Conservation (phyloP, 345 rosid species). For the Adansonia digitata region DNA sequence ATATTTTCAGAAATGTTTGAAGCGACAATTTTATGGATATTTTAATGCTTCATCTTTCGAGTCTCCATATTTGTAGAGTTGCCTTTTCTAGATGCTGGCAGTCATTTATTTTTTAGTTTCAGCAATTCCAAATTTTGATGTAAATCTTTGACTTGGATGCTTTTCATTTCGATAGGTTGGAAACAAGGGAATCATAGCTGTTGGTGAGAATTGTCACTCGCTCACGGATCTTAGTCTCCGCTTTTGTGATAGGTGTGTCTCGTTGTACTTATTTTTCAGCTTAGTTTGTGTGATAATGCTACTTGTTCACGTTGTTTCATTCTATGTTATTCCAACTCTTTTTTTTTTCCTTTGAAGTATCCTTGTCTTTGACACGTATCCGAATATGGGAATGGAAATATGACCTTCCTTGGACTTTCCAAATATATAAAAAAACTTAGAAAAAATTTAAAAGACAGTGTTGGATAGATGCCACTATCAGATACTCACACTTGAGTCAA, state of each 20-base stretch:
- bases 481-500: too few species aligned
- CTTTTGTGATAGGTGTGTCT: slow-evolving; percentile 71
- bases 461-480: too few species aligned
- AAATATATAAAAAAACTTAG: too few species aligned
- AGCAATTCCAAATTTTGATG: neutral
- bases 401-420: too few species aligned
- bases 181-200: slow-evolving; percentile 66
- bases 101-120: neutral
- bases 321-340: too few species aligned
- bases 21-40: neutral
- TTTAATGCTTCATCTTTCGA: neutral
- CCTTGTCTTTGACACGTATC: too few species aligned
- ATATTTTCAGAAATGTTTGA: neutral
- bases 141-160: neutral
- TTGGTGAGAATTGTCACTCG: slow-evolving; percentile 71
- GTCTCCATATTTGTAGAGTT: neutral
- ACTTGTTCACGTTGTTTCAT: neutral
- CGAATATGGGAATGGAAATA: too few species aligned
- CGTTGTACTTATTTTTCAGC: neutral
- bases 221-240: slow-evolving; percentile 82
- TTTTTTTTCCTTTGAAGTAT: too few species aligned
- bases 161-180: slow-evolving; percentile 49
- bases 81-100: neutral
- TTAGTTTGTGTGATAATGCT: neutral
- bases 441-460: too few species aligned